Conservation (phyloP, 1,139 yeast species). For the Groenewaldozyma auringiensis region DNA sequence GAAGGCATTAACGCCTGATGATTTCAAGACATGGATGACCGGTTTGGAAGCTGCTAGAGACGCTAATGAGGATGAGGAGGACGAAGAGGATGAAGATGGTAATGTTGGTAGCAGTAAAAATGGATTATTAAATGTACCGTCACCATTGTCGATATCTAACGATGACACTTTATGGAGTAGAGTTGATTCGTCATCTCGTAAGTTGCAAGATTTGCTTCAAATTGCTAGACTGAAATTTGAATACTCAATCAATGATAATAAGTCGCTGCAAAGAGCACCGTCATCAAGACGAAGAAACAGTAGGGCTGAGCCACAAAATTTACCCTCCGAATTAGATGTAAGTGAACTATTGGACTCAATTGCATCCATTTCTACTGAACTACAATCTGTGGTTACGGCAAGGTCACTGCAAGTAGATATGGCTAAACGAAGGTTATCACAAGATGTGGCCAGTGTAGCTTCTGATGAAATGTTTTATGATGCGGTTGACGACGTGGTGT, state of each 20-base stretch:
- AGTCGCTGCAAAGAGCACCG: neutral
- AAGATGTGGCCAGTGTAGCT: constrained; percentile 24
- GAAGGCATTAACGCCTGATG: constrained; percentile 55
- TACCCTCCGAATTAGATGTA: neutral
- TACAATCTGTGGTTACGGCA: constrained; percentile 2
- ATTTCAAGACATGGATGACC: constrained; percentile 75
- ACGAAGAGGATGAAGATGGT: neutral
- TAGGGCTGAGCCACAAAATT: neutral
- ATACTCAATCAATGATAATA: neutral
- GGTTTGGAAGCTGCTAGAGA: constrained; percentile 46
- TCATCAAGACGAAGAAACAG: neutral
- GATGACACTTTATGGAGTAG: neutral
- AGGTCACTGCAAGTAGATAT: neutral
- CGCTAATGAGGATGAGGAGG: neutral
- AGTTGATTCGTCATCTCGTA: neutral
- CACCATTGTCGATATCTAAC: neutral
- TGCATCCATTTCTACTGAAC: constrained; percentile 2
- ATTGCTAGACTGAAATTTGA: neutral
- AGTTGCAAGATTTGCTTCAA: neutral
- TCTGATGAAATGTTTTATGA: constrained; percentile 53
- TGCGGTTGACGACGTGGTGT: constrained; percentile 47
- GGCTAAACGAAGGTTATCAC: constrained; percentile 1
- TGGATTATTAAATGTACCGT: neutral
- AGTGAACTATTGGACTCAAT: too few relatives aligned
- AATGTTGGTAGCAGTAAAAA: neutral